Conservation (phyloP, 345 rosid genomes). For the Fremontodendron californicum region DNA sequence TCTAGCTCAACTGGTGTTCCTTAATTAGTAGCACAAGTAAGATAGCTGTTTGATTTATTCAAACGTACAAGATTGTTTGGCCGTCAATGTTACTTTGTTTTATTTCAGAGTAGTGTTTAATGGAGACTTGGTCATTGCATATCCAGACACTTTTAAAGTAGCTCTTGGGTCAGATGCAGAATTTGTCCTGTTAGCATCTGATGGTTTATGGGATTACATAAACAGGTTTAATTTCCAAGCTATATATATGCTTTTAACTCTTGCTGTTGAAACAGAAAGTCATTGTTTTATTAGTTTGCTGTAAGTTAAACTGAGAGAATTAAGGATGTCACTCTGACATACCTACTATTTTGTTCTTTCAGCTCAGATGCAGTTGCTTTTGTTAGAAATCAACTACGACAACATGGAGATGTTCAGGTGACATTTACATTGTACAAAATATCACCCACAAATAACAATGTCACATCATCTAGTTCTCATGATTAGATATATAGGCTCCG, state of each 20-base stretch:
- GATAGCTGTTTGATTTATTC: background rate
- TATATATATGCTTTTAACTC: background rate
- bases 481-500: no score
- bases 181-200: slow-evolving; percentile 78
- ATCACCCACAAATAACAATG: background rate
- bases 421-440: background rate
- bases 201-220: slow-evolving; percentile 96
- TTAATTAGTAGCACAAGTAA: background rate
- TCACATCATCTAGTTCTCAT: background rate
- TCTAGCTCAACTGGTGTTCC: background rate
- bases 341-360: slow-evolving; percentile 26
- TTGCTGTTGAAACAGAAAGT: background rate
- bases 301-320: no score
- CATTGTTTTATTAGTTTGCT: background rate
- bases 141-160: slow-evolving; percentile 69
- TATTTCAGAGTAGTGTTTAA: slow-evolving; percentile 54
- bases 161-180: slow-evolving; percentile 74
- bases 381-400: slow-evolving; percentile 72
- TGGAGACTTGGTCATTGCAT: slow-evolving; percentile 72
- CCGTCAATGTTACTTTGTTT: slow-evolving; percentile 9
- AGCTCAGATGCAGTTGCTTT: slow-evolving; percentile 71
- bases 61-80: slow-evolving; percentile 7
- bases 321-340: slow-evolving; percentile 3
- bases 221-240: slow-evolving; percentile 48
- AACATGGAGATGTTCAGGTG: slow-evolving; percentile 96